phyloP scores from a whole-genome alignment of 1,284 basidiomycete genomes.

The Malassezia japonica region DNA sequence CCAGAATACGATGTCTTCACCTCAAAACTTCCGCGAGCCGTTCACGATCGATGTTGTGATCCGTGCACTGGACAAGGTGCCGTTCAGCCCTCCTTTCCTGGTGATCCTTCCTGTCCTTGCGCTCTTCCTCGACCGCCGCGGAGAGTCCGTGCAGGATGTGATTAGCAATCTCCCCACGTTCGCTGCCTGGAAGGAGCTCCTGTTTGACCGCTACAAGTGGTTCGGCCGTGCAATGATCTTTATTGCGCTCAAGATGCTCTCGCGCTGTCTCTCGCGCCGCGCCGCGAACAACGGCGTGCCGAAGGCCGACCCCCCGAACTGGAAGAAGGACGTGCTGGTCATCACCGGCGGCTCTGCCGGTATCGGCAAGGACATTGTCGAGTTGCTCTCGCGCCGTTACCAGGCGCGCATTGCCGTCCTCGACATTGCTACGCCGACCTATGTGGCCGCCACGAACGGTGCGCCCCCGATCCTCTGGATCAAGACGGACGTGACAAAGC shows the following conservation, averaged over 20 bases:
- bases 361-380: slow-evolving; percentile 42
- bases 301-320: slow-evolving; percentile 30
- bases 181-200: slow-evolving; percentile 15
- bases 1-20: slow-evolving; percentile 13
- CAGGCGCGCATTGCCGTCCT: slow-evolving; percentile 40
- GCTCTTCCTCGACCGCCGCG: slow-evolving; percentile 25
- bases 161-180: slow-evolving; percentile 1
- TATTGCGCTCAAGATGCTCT: slow-evolving; percentile 27
- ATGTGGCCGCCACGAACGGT: slow-evolving; percentile 28
- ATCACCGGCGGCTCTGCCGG: slow-evolving; percentile 45
- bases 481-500: slow-evolving; percentile 41
- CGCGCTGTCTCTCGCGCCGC: slow-evolving; percentile 29
- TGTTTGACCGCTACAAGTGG: slow-evolving; percentile 33
- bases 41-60: slow-evolving; percentile 23
- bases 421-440: slow-evolving; percentile 39
- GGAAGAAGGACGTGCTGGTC: slow-evolving; percentile 38
- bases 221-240: slow-evolving; percentile 26
- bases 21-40: not conserved
- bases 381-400: slow-evolving; percentile 31
- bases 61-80: slow-evolving; percentile 25
- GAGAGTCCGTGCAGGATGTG: not conserved
- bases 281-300: slow-evolving; percentile 32
- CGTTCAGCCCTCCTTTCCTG: slow-evolving; percentile 34
- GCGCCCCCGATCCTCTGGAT: slow-evolving; percentile 42
- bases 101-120: slow-evolving; percentile 29